These are phyloP conservation scores for Acacia acuminata DNA, from an alignment of 306 rosid genomes.

Conservation along the genomic window DNA sequence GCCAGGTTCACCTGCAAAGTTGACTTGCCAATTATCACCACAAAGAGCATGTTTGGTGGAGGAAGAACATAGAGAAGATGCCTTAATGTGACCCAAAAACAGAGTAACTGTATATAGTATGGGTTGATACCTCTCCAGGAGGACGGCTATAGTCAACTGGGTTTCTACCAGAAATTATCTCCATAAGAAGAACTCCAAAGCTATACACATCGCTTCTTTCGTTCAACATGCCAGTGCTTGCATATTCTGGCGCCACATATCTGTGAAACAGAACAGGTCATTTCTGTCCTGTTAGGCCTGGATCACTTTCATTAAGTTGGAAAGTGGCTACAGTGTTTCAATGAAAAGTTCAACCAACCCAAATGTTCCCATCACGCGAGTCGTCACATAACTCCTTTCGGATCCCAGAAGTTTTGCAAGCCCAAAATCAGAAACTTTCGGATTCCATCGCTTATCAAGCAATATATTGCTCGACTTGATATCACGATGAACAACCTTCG, in stretches of 20 bases:
- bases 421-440: slow-evolving; percentile 88
- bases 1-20: slow-evolving; percentile 63
- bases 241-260: slow-evolving; percentile 86
- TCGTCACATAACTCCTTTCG: slow-evolving; percentile 70
- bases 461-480: slow-evolving; percentile 82
- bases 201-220: slow-evolving; percentile 85
- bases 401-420: slow-evolving; percentile 82
- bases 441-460: slow-evolving; percentile 71
- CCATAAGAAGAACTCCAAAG: slow-evolving; percentile 74
- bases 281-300: background rate
- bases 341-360: slow-evolving; percentile 51
- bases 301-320: background rate
- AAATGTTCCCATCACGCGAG: slow-evolving; percentile 87
- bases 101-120: background rate
- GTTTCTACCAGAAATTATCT: slow-evolving; percentile 76
- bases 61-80: background rate
- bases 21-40: background rate
- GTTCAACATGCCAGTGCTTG: slow-evolving; percentile 72
- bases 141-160: slow-evolving; percentile 80
- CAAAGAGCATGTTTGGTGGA: background rate
- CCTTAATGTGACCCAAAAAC: background rate
- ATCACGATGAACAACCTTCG: slow-evolving; percentile 78
- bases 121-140: slow-evolving; percentile 13
- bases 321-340: background rate
- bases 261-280: slow-evolving; percentile 34